Percentiles rank a stretch among this genome's conserved stretches.
phyloP scores from a whole-genome alignment of 805 yeast genomes.

The Deakozyma indianensis region DNA sequence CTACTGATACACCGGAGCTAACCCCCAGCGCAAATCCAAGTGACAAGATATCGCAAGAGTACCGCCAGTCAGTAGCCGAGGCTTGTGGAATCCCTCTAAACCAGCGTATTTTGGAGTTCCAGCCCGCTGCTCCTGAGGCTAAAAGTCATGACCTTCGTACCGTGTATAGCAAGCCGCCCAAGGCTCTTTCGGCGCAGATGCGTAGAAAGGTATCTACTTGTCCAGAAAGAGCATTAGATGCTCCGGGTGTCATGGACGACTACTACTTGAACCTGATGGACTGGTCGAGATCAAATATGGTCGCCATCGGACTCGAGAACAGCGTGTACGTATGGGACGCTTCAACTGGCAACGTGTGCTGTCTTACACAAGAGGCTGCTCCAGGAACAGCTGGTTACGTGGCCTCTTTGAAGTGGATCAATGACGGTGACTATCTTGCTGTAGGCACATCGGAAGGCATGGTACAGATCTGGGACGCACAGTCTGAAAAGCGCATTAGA shows the following conservation, averaged over 20 bases:
- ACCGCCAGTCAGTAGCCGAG: conserved; percentile 39
- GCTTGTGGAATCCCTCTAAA: conserved; percentile 85
- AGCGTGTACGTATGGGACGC: conserved; percentile 91
- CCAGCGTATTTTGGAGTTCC: conserved; percentile 70
- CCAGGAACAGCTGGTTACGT: conserved; percentile 27
- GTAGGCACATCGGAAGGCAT: conserved; percentile 75
- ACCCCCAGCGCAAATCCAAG: too few relatives aligned
- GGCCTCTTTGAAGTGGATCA: conserved; percentile 77
- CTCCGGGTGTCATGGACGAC: conserved; percentile 89
- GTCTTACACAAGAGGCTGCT: conserved; percentile 39
- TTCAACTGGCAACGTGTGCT: conserved; percentile 57
- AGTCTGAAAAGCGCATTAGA: conserved; percentile 55
- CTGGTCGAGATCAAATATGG: conserved; percentile 71
- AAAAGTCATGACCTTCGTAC: conserved; percentile 8
- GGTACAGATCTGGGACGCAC: conserved; percentile 89
- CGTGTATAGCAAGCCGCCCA: not conserved
- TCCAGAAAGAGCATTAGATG: conserved; percentile 89
- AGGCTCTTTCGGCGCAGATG: conserved; percentile 19
- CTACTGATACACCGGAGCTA: too few relatives aligned
- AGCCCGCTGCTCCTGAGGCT: conserved; percentile 69
- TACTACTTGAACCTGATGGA: conserved; percentile 75
- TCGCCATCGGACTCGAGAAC: conserved; percentile 80
- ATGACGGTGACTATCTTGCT: conserved; percentile 74
- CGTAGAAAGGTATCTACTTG: conserved; percentile 60
- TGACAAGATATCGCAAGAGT: not conserved